These are phyloP conservation scores for Hypocrella siamensis DNA, from an alignment of 2,329 filamentous ascomycete genomes.

Conservation along the genomic window DNA sequence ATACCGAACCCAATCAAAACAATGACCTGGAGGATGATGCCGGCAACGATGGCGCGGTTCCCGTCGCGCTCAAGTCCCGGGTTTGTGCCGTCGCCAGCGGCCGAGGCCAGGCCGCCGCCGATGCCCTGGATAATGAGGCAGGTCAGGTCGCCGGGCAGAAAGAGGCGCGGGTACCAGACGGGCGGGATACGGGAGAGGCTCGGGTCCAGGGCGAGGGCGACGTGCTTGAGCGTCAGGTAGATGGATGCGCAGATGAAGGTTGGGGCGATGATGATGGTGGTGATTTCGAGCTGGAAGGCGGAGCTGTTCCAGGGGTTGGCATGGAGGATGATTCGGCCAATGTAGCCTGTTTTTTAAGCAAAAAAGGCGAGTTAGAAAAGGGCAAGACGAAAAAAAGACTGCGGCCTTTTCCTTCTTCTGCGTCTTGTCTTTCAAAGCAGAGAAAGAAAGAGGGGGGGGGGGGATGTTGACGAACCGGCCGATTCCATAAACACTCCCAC, in stretches of 20 bases:
- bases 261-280: constrained; percentile 41
- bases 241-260: constrained; percentile 46
- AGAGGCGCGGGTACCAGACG: constrained; percentile 37
- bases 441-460: not conserved
- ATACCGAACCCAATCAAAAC: constrained; percentile 30
- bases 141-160: constrained; percentile 42
- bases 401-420: constrained; percentile 3
- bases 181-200: constrained; percentile 34
- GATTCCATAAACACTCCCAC: constrained; percentile 35
- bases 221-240: constrained; percentile 49
- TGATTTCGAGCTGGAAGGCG: constrained; percentile 43
- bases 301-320: constrained; percentile 36
- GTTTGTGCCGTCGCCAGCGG: constrained; percentile 26
- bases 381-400: not conserved
- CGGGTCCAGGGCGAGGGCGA: constrained; percentile 32
- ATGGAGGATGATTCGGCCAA: constrained; percentile 33
- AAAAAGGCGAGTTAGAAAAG: no score
- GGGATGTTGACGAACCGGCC: constrained; percentile 20
- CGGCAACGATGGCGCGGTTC: constrained; percentile 37
- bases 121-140: constrained; percentile 43
- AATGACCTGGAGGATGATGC: constrained; percentile 36
- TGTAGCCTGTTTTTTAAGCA: constrained; percentile 31
- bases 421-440: not conserved
- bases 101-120: constrained; percentile 36
- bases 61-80: constrained; percentile 24